Evolutionary conservation across 2,329 filamentous ascomycete genomes (phyloP), one percentile per base, ranked within the genome.

Genomic region (Dendryphion nanum): DNA sequence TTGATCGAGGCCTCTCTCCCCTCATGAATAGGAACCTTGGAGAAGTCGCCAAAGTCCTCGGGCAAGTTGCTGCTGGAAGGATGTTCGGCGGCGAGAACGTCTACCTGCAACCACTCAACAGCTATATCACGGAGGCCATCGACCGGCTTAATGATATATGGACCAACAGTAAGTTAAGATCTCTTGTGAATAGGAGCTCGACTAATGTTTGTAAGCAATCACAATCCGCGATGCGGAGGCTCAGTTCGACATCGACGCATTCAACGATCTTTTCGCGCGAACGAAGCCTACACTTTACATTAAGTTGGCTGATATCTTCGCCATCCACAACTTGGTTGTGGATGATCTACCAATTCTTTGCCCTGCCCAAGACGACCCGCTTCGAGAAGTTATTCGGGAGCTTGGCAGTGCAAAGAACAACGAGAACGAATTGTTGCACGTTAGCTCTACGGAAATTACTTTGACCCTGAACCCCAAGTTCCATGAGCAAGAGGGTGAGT

Each of bases 281-380:
- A 93, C 89, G 48, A 95, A 95, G 67, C 93, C 93, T 5, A 97
- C 91, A 0, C 76, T 98, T n/a, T 98, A 97, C 72, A 95, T 98
- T 73, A 98, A 98, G 71, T 91, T 98, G 80, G 81, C 86, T 13
- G 93, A 98, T 63, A 90, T 98, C 40, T 97, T 98, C 64, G 87
- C 91, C 33, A 91, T 98, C 42, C 94, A 98, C 68, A 89, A 85
- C 47, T 77, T 97, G 16, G 79, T 97, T 38, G 83, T 88, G 3
- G 76, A 83, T 17, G 89, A 97, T 53, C 79, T 96, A 33, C 73
- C 82, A 4, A 75, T 75, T 40, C 82, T 97, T 44, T 94, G 88
- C 53, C 85, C 87, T 1, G 79, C 74, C 44, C 81, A 86, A 21
- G 91, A 96, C 50, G 93, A 98, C 61, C 78, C 89, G 43, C 77